Evolutionary conservation across 768 basidiomycete species (phyloP).

Genomic region (Mycena maculata): DNA sequence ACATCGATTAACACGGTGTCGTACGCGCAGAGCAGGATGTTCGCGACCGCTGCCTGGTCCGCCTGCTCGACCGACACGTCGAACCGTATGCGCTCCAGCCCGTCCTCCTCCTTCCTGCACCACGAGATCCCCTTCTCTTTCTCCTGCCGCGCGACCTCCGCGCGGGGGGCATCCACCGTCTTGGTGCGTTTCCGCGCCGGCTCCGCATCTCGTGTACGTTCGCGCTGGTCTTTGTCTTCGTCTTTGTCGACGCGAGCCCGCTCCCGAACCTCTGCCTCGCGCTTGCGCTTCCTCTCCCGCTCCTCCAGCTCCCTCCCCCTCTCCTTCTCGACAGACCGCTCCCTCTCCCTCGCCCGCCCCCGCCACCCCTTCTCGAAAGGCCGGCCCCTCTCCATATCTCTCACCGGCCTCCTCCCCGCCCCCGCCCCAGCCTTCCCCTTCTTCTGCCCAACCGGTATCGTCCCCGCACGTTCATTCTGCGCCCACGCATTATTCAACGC

Average conservation of each 20-base stretch:
- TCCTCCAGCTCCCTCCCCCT: not conserved
- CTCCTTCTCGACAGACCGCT: not conserved
- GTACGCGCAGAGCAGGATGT: not conserved
- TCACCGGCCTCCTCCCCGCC: not conserved
- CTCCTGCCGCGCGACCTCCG: not conserved
- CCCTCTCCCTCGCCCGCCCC: not conserved
- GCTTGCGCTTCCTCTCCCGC: not conserved
- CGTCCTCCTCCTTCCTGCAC: not conserved
- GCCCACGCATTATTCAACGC: slow-evolving; percentile 23
- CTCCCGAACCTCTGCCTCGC: not conserved
- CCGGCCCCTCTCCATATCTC: not conserved
- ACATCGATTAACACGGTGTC: too few species aligned
- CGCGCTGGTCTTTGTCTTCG: not conserved
- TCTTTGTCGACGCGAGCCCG: not conserved
- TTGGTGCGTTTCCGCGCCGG: not conserved
- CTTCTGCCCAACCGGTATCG: slow-evolving; percentile 11
- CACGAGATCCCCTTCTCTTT: not conserved
- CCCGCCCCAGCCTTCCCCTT: not conserved
- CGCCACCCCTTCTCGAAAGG: not conserved
- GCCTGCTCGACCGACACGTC: slow-evolving; percentile 4
- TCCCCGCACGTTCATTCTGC: slow-evolving; percentile 10
- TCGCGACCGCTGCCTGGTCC: slow-evolving; percentile 1
- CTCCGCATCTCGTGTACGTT: not conserved
- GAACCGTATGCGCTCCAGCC: not conserved
- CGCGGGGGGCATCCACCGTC: not conserved